Base-by-base conservation (phyloP, 139 green algal genomes). In the Picochlorum sp. region DNA sequence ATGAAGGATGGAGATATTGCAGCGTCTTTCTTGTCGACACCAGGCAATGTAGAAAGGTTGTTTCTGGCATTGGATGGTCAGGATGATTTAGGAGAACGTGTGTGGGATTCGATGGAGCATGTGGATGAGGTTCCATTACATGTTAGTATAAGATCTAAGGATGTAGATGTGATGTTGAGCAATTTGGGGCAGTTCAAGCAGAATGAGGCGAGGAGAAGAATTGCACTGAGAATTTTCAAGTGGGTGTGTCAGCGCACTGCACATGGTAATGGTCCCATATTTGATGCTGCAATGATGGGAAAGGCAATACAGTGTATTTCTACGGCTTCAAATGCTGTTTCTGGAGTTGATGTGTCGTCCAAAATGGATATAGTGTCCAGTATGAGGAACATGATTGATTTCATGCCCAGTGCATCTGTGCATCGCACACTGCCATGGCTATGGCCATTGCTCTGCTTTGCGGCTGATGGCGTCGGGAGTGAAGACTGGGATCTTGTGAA, bases 401-500 rank as follows among this genome's bases (percentile, higher is more conserved):
- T 76, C 61, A 60, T 20, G 21, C 51, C 51, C 23, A 34, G 11
- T n/a, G 23, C 23, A 34, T 34, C 23, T 59, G 23, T 20, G 32
- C 54, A 80, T 55, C 68, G 77, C 20, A 66, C 85, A 62, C 61
- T 72, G 3, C 16, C 14, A 13, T 89, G 81, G 74, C 66, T 90
- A 54, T 70, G 81, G 61, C 83, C 73, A 15, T 65, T 87, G 61
- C 71, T 90, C 38, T 89, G 77, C 72, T 76, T 85, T 30, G 82
- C 81, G 30, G 85, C 85, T 1, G 85, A 90, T 65, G 83, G 80
- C 4, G 67, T 76, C 20, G 79, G 76, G 6, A 52, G 50, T 23
- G 34, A 30, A 14, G 15, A 26, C 44, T 67, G 51, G 49, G 16
- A 37, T 10, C 72, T 83, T 47, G 71, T 68, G 4, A 47, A 51